phyloP scores from a whole-genome alignment of 208 protist species.

The Blastocrithidia nonstop region DNA sequence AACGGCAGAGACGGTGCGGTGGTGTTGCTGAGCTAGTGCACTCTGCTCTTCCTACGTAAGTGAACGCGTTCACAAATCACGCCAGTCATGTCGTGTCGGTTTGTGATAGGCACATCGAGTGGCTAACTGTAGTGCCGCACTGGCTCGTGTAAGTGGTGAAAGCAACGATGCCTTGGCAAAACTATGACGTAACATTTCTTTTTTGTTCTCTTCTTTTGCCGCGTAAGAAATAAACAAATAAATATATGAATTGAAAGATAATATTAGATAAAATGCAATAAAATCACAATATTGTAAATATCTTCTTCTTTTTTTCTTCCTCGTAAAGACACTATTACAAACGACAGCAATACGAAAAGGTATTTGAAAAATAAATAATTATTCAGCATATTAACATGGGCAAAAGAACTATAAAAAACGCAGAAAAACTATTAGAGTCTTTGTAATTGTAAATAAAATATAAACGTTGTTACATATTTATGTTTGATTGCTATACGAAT shows the following conservation, averaged over 20 bases:
- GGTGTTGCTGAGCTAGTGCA: constrained; percentile 25
- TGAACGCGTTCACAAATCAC: constrained; percentile 22
- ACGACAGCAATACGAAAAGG: constrained; percentile 5
- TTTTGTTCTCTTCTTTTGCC: background rate
- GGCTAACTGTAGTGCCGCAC: constrained; percentile 8
- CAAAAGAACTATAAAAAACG: background rate
- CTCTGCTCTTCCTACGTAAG: constrained; percentile 36
- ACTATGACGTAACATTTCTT: constrained; percentile 37
- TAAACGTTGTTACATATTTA: too few relatives aligned
- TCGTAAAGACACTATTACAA: too few relatives aligned
- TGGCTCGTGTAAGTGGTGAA: background rate
- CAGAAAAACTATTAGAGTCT: too few relatives aligned
- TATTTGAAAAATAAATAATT: constrained; percentile 7
- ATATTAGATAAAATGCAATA: constrained; percentile 7
- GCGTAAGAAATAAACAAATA: constrained; percentile 2
- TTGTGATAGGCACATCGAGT: constrained; percentile 39
- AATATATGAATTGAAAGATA: constrained; percentile 3
- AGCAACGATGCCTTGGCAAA: background rate
- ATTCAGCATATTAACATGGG: background rate
- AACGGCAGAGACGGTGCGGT: constrained; percentile 63
- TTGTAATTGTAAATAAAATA: too few relatives aligned
- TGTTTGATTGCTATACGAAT: too few relatives aligned
- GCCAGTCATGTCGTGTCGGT: constrained; percentile 71
- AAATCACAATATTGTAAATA: too few relatives aligned
- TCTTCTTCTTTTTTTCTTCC: too few relatives aligned